Evolutionary conservation across 2,329 filamentous ascomycete species (phyloP).

Genomic region (Madurella fahalii): DNA sequence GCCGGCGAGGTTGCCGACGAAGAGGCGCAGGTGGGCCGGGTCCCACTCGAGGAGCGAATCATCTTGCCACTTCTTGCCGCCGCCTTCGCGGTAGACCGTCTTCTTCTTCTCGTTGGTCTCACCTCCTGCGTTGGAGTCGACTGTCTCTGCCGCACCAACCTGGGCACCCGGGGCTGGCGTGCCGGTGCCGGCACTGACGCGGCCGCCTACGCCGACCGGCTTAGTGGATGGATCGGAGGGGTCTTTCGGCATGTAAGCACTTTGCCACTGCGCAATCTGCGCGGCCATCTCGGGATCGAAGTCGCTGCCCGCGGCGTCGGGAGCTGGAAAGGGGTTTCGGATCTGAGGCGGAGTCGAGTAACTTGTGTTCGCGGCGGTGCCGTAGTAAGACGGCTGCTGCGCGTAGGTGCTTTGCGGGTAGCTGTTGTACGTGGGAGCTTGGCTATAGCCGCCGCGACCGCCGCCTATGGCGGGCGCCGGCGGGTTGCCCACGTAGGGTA

Average conservation of each 20-base stretch:
- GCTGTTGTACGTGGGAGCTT: conserved; percentile 15
- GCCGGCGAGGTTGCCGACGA: conserved; percentile 93
- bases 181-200: conserved; percentile 20
- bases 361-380: conserved; percentile 33
- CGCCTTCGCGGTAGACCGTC: conserved; percentile 83
- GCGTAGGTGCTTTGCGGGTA: conserved; percentile 17
- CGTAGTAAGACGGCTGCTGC: conserved; percentile 37
- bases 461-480: conserved; percentile 35
- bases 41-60: conserved; percentile 91
- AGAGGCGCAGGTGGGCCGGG: conserved; percentile 86
- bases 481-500: conserved; percentile 29
- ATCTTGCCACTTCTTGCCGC: conserved; percentile 91
- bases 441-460: conserved; percentile 23
- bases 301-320: conserved; percentile 43
- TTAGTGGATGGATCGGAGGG: conserved; percentile 32
- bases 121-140: conserved; percentile 37
- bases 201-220: conserved; percentile 25
- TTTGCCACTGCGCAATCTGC: conserved; percentile 93
- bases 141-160: conserved; percentile 15
- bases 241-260: conserved; percentile 71
- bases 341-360: conserved; percentile 63
- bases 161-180: conserved; percentile 24
- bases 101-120: conserved; percentile 63
- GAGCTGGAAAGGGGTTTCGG: conserved; percentile 73
- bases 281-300: conserved; percentile 80